Evolutionary conservation across 2,329 filamentous ascomycete species (phyloP).

Genomic region (Paraphaeosphaeria sporulosa): DNA sequence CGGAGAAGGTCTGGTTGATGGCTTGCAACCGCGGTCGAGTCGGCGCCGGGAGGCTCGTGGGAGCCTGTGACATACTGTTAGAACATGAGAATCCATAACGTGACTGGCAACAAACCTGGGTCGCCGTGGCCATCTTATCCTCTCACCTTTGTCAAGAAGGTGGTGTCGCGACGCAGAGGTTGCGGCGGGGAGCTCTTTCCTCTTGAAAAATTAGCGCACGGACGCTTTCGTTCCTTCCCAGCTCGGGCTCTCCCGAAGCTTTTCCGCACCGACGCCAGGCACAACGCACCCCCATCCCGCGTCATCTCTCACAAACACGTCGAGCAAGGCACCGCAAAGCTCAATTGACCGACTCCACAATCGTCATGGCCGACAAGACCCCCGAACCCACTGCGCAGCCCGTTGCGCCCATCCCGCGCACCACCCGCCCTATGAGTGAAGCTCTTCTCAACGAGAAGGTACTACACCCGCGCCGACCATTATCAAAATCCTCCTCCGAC

Average conservation of each 20-base stretch:
- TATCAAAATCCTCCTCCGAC: neutral
- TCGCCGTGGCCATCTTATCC: conserved; percentile 33
- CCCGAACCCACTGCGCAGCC: conserved; percentile 54
- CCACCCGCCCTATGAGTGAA: conserved; percentile 87
- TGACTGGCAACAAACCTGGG: conserved; percentile 23
- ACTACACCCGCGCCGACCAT: conserved; percentile 36
- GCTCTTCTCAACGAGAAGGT: conserved; percentile 99
- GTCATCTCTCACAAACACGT: conserved; percentile 21
- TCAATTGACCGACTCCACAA: conserved; percentile 38
- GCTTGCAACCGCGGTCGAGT: conserved; percentile 50
- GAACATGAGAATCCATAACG: neutral
- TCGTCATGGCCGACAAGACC: conserved; percentile 66
- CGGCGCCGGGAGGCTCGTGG: conserved; percentile 25
- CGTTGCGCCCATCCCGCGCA: conserved; percentile 68
- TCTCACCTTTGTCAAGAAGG: conserved; percentile 6
- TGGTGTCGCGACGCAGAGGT: conserved; percentile 15
- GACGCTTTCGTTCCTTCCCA: conserved; percentile 6
- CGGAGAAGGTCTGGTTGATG: conserved; percentile 48
- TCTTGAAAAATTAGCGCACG: conserved; percentile 28
- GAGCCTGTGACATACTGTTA: neutral
- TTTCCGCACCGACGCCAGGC: conserved; percentile 24
- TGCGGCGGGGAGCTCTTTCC: conserved; percentile 15
- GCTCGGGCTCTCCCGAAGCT: conserved; percentile 18
- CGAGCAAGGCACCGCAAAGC: conserved; percentile 27
- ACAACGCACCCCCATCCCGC: conserved; percentile 16